Evolutionary conservation across 176 grass and related monocot species (phyloP), one percentile per base, ranked within the genome.

Genomic region (Triticum aestivum): DNA sequence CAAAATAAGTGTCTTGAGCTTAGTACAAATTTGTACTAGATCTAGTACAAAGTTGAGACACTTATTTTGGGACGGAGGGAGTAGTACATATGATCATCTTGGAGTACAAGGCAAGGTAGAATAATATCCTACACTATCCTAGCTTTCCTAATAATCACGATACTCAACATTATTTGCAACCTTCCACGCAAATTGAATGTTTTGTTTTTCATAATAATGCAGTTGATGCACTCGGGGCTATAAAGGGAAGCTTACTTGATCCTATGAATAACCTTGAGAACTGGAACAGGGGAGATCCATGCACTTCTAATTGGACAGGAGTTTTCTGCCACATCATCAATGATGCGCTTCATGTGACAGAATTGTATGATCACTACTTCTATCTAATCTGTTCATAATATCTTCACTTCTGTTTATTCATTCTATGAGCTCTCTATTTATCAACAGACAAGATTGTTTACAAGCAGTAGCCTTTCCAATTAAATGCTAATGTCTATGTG

Each of bases 241-340:
- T 91, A 63, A 91, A 85, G 86, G 23, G 63, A 76, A 77, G 69
- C 41, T 85, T 91, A 35, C n/a, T 91, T 77, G 89, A 91, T 81
- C 89, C 89, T 42, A 81, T 85, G 82, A 42, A 81, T 12, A 85
- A 85, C 71, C 89, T 91, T 81, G 30, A 77, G 17, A 81, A 91
- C 80, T 98, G 97, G 94, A 92, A 85, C 45, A 85, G 82, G 37
- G 92, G 97, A 90, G 97, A 98, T 88, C 97, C 97, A 11, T 98
- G 97, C 72, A 85, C 34, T 80, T 87, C 92, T 65, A 94, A 98
- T 72, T 98, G 97, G 97, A 94, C 87, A 77, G 94, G 97, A 61
- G 86, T 98, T 54, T 89, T 81, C 82, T 98, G 97, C 77, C 41
- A 90, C 18, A 52, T 84, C 80, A 34, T 82, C 63, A 77, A 88